Evolutionary conservation across 495 filamentous ascomycete species (phyloP), one percentile per base, ranked within the genome.

Genomic region (Trichodelitschia bisporula): DNA sequence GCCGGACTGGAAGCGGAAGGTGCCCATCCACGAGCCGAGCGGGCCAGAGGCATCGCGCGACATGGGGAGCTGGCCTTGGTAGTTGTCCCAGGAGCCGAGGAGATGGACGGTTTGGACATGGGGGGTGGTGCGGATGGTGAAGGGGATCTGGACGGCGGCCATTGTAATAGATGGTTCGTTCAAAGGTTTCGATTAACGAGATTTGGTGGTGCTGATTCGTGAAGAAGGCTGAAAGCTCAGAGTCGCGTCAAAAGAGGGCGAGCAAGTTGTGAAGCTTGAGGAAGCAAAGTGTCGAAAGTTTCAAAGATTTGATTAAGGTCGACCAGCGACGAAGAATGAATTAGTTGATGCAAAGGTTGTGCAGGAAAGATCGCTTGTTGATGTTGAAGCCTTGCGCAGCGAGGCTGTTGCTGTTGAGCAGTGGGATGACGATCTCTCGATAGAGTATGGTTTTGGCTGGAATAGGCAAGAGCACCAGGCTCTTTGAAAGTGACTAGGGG

Each of bases 101-200:
- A 97, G 64, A 51, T 95, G 86, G 54, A 89, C 86, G 54, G 82
- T 84, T 70, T 93, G 91, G 66, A 83, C 78, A 57, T 82, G 78
- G 56, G 77, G 64, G 49, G 83, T 90, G 50, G 86, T 91, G 58
- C 84, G 82, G 50, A 97, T 74, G 51, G 70, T 66, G 37, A 55
- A 55, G 44, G 49, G 50, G 31, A 54, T 45, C 30, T 55, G 52
- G 27, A 54, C 52, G 19, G 52, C 46, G 15, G 51, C 44, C 50
- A 53, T 53, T 47, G 36, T 40, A 36, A 35, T 19, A 33, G 16
- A 32, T 30, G 33, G 27, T 34, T 38, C 14, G 34, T 36, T 21
- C 25, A 18, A 32, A 26, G 34, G 25, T 26, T 30, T 33, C 31
- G 35, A 26, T 29, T 18, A 31, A 6, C 2, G 14, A 24, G 25